Base-by-base conservation (phyloP, 75 land plant genomes). In the Pinus taeda region DNA sequence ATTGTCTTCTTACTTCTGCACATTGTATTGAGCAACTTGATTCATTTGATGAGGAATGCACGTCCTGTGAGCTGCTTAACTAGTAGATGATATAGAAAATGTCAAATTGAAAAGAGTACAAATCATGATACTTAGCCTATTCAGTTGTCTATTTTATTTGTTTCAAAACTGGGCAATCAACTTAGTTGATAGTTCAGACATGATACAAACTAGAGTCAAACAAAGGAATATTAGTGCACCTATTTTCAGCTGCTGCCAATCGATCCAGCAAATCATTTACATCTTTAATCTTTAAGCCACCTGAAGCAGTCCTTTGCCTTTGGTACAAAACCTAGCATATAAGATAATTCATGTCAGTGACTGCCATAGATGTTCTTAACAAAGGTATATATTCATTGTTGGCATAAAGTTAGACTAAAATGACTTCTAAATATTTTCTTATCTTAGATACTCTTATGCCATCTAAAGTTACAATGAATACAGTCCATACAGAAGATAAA, bases 201-300 rank as follows among this genome's bases (percentile, higher is more conserved):
- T 37, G 45, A 36, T 67, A 67, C 21, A 66, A 67, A 53, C 8
- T 39, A 69, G 49, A 8, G 53, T 49, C 53, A 9, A 49, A 49
- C 53, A 64, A 64, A 64, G 29, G 37, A 42, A 67, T 57, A 57
- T 26, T 72, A 53, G 21, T 61, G 21, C 72, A 86, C 95, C 89
- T 90, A 61, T 74, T 80, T 69, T 93, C 89, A 62, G 75, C 78
- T 36, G 87, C 67, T 65, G 93, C 94, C 75, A 96, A 77, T 39
- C 85, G 83, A 81, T 97, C 93, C 60, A 97, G 95, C 74, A 86
- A 79, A 30, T 88, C 92, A 86, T 97, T 97, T 30, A 94, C 77
- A 71, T 94, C 95, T 59, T 83, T 89, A 70, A 97, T 91, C 15
- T 85, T 88, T 15, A 97, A 76, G 22, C 90, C 93, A 56, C 92